Evolutionary conservation across 2,329 filamentous ascomycete genomes (phyloP), one percentile per base, ranked within the genome.

Genomic region (Akanthomyces dipterigenus): DNA sequence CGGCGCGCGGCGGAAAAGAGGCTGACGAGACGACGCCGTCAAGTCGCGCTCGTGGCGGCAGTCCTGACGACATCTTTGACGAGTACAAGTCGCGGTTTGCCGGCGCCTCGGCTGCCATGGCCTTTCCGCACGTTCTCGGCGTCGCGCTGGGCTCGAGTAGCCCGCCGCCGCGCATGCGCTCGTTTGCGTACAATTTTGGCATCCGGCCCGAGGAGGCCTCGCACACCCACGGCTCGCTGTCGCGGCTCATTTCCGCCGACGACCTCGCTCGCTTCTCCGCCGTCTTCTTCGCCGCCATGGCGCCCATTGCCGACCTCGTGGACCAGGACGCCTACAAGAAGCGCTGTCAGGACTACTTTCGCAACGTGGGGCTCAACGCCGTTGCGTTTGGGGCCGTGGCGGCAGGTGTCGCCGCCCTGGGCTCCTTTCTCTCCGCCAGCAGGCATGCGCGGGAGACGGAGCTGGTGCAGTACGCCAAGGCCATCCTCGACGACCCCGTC

Each of bases 181-280:
- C 66, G 16, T 57, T 66, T 31, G 66, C 63, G 18, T 68, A 64
- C 56, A 67, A 68, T 64, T 67, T 67, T 63, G 66, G 66, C 34
- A 65, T 64, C 28, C 63, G 66, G 20, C 66, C 65, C 1, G 64
- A 68, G 18, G 66, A 67, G 60, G 63, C 64, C 40, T 22, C 28
- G 31, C n/a, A 5, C 50, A 20, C 9, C 12, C 18, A 24, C 34
- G 24, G 31, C 34, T 57, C 63, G 18, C 8, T 56, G 1, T 61
- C 63, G 18, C 55, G 53, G n/a, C 51, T 68, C 31, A 65, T 68
- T 43, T 64, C 62, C 2, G 64, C 65, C 57, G 60, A 61, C 9
- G 65, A 68, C 43, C 62, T 67, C n/a, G 48, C 45, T 3, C 34
- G 62, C 16, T 65, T 65, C 53, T 67, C 66, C 1, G 49, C 22